Evolutionary conservation across 2,329 filamentous ascomycete species (phyloP), one percentile per base, ranked within the genome.

Genomic region (Sporothrix globosa): DNA sequence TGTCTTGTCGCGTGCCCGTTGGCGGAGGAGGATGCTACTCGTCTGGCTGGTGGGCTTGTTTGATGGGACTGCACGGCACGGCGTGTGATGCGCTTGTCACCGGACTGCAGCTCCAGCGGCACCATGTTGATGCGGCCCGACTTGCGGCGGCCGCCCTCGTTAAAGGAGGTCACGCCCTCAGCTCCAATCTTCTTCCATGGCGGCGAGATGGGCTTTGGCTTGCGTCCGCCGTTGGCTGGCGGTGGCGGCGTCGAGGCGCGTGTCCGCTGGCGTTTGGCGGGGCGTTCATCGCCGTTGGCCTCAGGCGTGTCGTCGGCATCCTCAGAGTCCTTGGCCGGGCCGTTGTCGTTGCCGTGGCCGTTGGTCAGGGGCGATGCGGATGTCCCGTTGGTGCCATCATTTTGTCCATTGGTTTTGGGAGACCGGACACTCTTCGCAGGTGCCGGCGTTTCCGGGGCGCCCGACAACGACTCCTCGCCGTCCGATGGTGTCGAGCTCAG

Each of bases 181-280:
- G 91, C 92, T 71, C 87, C 87, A 73, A 92, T 87, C 77, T 89
- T 92, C 83, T 96, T 98, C 96, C 96, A 99, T 27, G 96, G 96
- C 74, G 96, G 96, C 73, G 95, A 98, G 72, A 86, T 84, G 68
- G 83, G 82, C 81, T 90, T 83, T 19, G 78, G 76, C 76, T 80
- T 76, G 72, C 83, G 80, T 73, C 83, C 73, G 27, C 74, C 76
- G 71, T 19, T 24, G 17, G 30, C 24, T 21, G 71, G 76, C 3
- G 79, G 77, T 0, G 73, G 72, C n/a, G 74, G 72, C 76, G 77
- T 46, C 83, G 82, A 30, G 82, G 85, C 73, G 78, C 82, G 83
- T 41, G 87, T 83, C 78, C 88, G 88, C 73, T 88, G 89, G 77
- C 90, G 88, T 80, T 93, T 93, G 19, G 83, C 79, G 34, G 88